Evolutionary conservation across 1,284 basidiomycete genomes (phyloP).

Genomic region (Sutorius eximius): DNA sequence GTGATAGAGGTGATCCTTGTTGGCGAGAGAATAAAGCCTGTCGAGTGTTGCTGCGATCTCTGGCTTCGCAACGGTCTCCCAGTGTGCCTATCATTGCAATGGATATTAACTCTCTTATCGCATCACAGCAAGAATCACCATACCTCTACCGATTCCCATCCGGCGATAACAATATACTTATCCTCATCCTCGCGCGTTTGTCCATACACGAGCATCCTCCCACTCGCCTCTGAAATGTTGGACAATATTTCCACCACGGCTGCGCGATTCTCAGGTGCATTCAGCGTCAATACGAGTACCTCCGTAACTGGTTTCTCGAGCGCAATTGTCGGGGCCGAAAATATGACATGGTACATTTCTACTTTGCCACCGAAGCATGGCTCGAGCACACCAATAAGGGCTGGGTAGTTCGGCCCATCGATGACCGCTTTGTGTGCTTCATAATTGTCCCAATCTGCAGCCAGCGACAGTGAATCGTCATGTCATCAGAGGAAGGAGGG

Average conservation of each 20-base stretch:
- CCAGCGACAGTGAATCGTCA: background rate
- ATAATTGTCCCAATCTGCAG: constrained; percentile 30
- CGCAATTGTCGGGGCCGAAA: constrained; percentile 15
- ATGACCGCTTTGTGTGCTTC: constrained; percentile 21
- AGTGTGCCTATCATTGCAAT: constrained; percentile 11
- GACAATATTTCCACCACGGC: constrained; percentile 13
- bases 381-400: constrained; percentile 7
- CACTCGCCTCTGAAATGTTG: constrained; percentile 11
- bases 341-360: constrained; percentile 27
- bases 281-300: constrained; percentile 22
- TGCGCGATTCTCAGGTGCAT: constrained; percentile 22
- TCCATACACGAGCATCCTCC: constrained; percentile 22
- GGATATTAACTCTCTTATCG: background rate
- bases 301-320: constrained; percentile 24
- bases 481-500: background rate
- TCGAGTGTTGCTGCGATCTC: constrained; percentile 3
- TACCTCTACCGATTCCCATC: constrained; percentile 29
- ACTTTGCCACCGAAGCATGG: constrained; percentile 1
- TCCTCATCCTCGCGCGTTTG: constrained; percentile 25
- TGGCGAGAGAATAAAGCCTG: constrained; percentile 7
- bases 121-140: background rate
- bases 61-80: constrained; percentile 7
- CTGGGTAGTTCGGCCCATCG: constrained; percentile 3
- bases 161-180: constrained; percentile 20
- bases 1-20: constrained; percentile 12